phyloP scores from a whole-genome alignment of 140 eudicot genomes.

The Oenanthe javanica region DNA sequence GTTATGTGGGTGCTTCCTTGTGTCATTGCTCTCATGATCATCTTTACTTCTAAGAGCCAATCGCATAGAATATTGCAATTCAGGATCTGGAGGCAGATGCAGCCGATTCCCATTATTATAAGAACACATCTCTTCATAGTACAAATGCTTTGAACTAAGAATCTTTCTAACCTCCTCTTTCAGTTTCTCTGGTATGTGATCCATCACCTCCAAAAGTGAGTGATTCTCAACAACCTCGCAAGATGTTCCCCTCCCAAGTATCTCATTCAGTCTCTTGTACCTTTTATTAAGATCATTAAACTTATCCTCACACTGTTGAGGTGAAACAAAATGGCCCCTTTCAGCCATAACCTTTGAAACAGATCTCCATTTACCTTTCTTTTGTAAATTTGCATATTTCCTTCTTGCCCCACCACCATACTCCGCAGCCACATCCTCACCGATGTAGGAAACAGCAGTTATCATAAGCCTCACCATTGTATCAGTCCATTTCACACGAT shows the following conservation, averaged over 20 bases:
- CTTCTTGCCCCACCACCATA: constrained; percentile 34
- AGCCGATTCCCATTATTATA: constrained; percentile 10
- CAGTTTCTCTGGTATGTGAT: constrained; percentile 18
- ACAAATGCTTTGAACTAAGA: constrained; percentile 14
- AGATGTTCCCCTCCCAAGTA: constrained; percentile 23
- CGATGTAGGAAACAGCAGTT: constrained; percentile 10
- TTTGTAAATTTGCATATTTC: constrained; percentile 28
- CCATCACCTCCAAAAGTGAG: constrained; percentile 40
- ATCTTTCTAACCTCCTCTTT: constrained; percentile 16
- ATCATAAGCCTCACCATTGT: constrained; percentile 26
- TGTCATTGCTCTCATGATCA: constrained; percentile 5
- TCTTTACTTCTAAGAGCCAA: constrained; percentile 11
- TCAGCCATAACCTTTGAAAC: constrained; percentile 50
- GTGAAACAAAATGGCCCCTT: constrained; percentile 48
- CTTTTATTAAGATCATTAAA: constrained; percentile 35
- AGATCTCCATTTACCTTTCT: constrained; percentile 22
- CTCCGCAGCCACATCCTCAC: constrained; percentile 5
- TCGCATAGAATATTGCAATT: constrained; percentile 10
- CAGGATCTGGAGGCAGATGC: constrained; percentile 18
- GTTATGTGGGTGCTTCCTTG: constrained; percentile 31
- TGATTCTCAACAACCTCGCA: constrained; percentile 53
- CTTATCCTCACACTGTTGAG: constrained; percentile 54
- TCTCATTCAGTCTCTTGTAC: constrained; percentile 11
- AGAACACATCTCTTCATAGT: constrained; percentile 15
- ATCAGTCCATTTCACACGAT: constrained; percentile 77